Base-by-base conservation (phyloP, 2,329 filamentous ascomycete species). In the Aspergillus novoparasiticus region DNA sequence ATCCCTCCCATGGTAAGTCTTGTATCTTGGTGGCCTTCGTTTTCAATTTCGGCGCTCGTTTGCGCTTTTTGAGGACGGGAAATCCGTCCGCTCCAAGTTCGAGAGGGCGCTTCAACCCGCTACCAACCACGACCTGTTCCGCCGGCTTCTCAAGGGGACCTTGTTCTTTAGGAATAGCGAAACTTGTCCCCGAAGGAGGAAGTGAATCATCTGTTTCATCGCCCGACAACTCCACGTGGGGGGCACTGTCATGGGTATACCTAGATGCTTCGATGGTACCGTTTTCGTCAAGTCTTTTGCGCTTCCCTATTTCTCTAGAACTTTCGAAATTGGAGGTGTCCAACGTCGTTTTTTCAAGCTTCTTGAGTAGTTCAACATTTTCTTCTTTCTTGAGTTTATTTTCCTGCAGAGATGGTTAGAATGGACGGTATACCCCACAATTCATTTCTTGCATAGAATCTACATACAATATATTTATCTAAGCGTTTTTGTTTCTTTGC, bases 331-430 rank as follows among this genome's bases (percentile, higher is more conserved):
- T 81, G 65, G 86, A 92, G 1, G 92, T 96, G 75, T 98, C 94
- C 68, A 95, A 86, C 73, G 90, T 93, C 60, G 87, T 85, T 64
- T 87, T 84, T 21, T 92, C 91, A 30, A 99, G 84, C 75, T 95
- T 94, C 74, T 91, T 91, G 70, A 98, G 84, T 34, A 99, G 82
- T 61, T 89, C 90, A 32, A 92, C 84, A 72, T 92, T 96, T 77
- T 98, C 94, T 74, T 99, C 95, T 77, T 96, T 97, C 77, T 89
- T 91, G 53, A 99, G 83, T 84, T 99, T 99, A 63, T 86, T 95
- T 72, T 98, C 94, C 84, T 86, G 71, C 34, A 48, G 10, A 48
- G 21, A 23, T n/a, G 46, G 64, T 73, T 64, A 76, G 67, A 63
- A 46, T 53, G 28, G 14, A 45, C 21, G 21, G 12, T n/a, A 28